Evolutionary conservation across 2,329 filamentous ascomycete species (phyloP).

Genomic region (Exophiala dermatitidis): DNA sequence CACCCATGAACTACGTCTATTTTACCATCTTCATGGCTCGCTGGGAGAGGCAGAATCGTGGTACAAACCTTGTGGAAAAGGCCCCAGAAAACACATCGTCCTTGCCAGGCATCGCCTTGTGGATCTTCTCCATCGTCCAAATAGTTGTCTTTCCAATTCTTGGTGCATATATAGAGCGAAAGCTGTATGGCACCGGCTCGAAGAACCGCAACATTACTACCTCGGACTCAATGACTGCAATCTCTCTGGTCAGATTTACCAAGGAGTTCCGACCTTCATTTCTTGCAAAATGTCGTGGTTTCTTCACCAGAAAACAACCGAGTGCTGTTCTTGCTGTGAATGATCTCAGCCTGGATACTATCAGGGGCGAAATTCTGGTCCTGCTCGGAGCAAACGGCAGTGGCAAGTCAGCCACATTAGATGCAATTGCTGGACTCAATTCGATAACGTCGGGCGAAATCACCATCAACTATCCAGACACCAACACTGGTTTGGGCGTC

Average conservation of each 20-base stretch:
- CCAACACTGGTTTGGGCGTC: constrained; percentile 71
- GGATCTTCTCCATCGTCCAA: constrained; percentile 69
- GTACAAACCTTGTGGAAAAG: constrained; percentile 54
- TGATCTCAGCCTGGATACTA: constrained; percentile 61
- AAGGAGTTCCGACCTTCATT: constrained; percentile 68
- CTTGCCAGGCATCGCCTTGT: constrained; percentile 67
- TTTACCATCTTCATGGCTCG: constrained; percentile 70
- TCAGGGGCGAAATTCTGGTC: constrained; percentile 75
- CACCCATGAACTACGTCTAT: constrained; percentile 81
- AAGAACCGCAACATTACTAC: constrained; percentile 45
- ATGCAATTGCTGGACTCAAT: constrained; percentile 77
- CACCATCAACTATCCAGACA: constrained; percentile 68
- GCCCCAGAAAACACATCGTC: constrained; percentile 61
- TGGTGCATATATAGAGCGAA: constrained; percentile 65
- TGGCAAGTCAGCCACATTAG: constrained; percentile 83
- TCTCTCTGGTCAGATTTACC: constrained; percentile 64
- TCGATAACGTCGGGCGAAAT: constrained; percentile 70
- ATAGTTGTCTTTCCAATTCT: constrained; percentile 70
- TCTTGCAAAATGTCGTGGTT: constrained; percentile 46
- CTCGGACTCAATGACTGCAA: constrained; percentile 32
- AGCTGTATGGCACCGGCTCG: constrained; percentile 67
- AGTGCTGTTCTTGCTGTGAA: constrained; percentile 73
- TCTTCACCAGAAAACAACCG: constrained; percentile 44
- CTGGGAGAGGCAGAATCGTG: constrained; percentile 58
- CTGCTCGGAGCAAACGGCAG: constrained; percentile 83